Evolutionary conservation across 352 stramenopile genomes (phyloP).

Genomic region (Phytophthora pseudosyringae): DNA sequence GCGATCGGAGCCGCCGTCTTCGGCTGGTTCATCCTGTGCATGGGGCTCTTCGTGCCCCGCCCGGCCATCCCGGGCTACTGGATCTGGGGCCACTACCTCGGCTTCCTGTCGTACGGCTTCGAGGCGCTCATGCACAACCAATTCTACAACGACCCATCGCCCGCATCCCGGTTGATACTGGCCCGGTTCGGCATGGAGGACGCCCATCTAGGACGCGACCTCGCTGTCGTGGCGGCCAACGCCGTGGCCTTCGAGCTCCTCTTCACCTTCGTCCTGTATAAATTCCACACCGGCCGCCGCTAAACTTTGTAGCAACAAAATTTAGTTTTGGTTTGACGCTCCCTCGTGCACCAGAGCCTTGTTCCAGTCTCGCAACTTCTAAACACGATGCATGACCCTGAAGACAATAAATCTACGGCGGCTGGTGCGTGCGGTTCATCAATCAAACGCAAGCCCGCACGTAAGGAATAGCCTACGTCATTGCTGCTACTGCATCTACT

Average conservation of each 20-base stretch:
- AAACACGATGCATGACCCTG: no score
- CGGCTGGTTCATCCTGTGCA: constrained; percentile 85
- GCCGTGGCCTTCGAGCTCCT: constrained; percentile 53
- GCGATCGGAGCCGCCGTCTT: constrained; percentile 74
- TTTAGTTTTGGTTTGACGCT: no score
- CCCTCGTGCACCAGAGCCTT: no score
- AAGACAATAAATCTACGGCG: no score
- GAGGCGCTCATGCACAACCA: constrained; percentile 82
- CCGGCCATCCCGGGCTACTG: constrained; percentile 68
- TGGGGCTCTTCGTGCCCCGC: constrained; percentile 75
- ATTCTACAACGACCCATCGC: constrained; percentile 39
- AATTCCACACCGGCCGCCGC: constrained; percentile 32
- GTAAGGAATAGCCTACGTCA: no score
- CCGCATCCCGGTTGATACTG: constrained; percentile 32
- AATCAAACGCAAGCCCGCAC: no score
- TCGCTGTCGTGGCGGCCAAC: constrained; percentile 53
- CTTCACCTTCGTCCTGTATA: constrained; percentile 43
- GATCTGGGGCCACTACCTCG: constrained; percentile 82
- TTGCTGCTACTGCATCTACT: no score
- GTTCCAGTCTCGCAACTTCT: no score
- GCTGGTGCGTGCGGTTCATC: no score
- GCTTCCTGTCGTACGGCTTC: constrained; percentile 86
- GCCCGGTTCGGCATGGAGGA: constrained; percentile 54
- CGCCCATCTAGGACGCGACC: constrained; percentile 48
- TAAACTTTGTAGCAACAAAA: background rate